These are phyloP conservation scores for Termitomyces titanicus DNA, from an alignment of 768 basidiomycete species.

Conservation along the genomic window DNA sequence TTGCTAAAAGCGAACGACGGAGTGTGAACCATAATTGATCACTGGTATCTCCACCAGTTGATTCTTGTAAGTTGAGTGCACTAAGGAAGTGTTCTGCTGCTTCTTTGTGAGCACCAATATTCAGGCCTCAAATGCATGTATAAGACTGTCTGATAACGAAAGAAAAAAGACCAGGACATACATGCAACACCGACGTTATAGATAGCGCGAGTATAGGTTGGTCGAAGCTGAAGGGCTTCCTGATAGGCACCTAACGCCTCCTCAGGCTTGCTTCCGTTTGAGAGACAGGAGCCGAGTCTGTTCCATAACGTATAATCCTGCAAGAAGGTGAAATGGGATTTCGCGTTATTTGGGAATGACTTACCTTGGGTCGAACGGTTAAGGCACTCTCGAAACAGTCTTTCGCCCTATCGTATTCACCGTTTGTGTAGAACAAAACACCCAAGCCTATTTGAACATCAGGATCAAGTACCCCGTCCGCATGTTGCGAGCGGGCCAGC, in stretches of 20 bases:
- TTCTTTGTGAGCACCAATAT: slow-evolving; percentile 93
- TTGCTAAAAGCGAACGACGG: slow-evolving; percentile 69
- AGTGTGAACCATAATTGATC: slow-evolving; percentile 91
- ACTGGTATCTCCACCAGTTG: slow-evolving; percentile 65
- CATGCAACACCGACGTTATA: slow-evolving; percentile 99
- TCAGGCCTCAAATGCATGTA: slow-evolving; percentile 59
- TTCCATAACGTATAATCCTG: slow-evolving; percentile 96
- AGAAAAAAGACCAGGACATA: slow-evolving; percentile 36
- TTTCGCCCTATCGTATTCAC: slow-evolving; percentile 83
- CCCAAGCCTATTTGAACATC: slow-evolving; percentile 94
- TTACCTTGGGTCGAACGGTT: slow-evolving; percentile 63
- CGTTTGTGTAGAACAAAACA: slow-evolving; percentile 86
- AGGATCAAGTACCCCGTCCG: slow-evolving; percentile 67
- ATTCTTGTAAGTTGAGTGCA: slow-evolving; percentile 76
- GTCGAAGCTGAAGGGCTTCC: slow-evolving; percentile 84
- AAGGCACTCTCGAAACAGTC: slow-evolving; percentile 94
- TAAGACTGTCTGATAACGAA: slow-evolving; percentile 1
- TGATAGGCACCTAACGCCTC: slow-evolving; percentile 89
- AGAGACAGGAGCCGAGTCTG: slow-evolving; percentile 87
- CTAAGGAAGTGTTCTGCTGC: slow-evolving; percentile 95
- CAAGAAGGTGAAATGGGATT: not conserved
- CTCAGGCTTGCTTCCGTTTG: slow-evolving; percentile 92
- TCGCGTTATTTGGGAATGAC: not conserved
- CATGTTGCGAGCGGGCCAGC: slow-evolving; percentile 81
- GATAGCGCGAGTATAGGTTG: slow-evolving; percentile 95